These are phyloP conservation scores for Cicer cuneatum DNA, from an alignment of 306 rosid genomes.

Conservation along the genomic window DNA sequence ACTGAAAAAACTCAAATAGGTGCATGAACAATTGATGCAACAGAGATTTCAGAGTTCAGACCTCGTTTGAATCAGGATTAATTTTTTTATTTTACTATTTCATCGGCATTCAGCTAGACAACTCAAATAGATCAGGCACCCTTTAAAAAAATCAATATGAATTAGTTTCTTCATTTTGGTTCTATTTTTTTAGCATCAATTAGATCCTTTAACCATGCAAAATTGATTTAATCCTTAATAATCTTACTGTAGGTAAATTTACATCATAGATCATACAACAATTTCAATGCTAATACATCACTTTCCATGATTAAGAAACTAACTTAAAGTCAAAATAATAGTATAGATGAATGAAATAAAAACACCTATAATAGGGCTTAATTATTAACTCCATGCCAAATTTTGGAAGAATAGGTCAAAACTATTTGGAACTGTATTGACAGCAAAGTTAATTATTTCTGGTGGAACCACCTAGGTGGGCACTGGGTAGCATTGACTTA, in stretches of 20 bases:
- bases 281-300: neutral
- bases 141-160: slow-evolving; percentile 2
- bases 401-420: slow-evolving; percentile 20
- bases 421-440: neutral
- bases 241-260: neutral
- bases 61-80: neutral
- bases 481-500: slow-evolving; percentile 38
- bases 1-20: neutral
- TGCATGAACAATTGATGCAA: neutral
- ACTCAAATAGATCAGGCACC: neutral
- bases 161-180: neutral
- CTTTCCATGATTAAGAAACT: neutral
- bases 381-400: slow-evolving; percentile 6
- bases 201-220: slow-evolving; percentile 7
- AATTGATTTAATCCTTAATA: neutral
- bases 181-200: neutral
- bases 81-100: neutral
- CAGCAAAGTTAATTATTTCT: slow-evolving; percentile 22
- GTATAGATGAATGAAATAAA: slow-evolving; percentile 1
- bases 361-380: neutral
- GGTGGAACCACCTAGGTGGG: slow-evolving; percentile 42
- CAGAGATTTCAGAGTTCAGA: slow-evolving; percentile 18
- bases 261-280: neutral
- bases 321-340: slow-evolving; percentile 28
- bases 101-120: slow-evolving; percentile 5